Percentiles rank a stretch among this genome's conserved stretches.
These are phyloP conservation scores for Boletus patriciae DNA, from an alignment of 768 basidiomycete species.

Conservation along the genomic window DNA sequence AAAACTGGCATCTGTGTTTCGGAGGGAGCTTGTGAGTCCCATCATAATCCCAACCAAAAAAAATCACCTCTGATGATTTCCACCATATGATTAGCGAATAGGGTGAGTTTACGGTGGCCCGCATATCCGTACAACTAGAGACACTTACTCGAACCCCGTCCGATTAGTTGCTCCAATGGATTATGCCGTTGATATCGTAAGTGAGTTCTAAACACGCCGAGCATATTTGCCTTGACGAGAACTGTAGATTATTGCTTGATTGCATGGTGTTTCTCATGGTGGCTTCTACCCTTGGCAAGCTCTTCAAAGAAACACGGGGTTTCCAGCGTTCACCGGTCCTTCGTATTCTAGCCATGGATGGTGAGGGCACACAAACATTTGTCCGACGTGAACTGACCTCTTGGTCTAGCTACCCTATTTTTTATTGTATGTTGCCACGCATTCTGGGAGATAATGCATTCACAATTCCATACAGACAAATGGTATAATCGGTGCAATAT, in stretches of 20 bases:
- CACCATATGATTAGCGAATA: neutral
- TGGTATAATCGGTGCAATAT: neutral
- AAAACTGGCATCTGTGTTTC: neutral
- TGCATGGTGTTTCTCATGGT: neutral
- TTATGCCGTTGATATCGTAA: neutral
- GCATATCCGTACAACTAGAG: neutral
- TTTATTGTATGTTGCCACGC: neutral
- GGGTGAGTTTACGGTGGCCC: neutral
- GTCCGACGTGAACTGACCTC: neutral
- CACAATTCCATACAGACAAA: neutral
- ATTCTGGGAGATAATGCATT: neutral
- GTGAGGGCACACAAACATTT: constrained; percentile 5
- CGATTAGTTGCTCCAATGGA: neutral
- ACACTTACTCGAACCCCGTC: neutral
- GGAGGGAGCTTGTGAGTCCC: neutral
- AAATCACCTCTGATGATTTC: neutral
- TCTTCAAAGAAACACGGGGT: neutral
- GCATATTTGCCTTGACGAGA: neutral
- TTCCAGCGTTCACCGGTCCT: constrained; percentile 1
- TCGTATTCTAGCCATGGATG: constrained; percentile 3
- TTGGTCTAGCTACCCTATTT: neutral
- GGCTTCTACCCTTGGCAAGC: neutral
- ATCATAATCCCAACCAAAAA: neutral
- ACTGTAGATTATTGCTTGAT: constrained; percentile 1
- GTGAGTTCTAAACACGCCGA: neutral